A percentile compares a stretch with the other conserved stretches of the same genome.
phyloP scores from a whole-genome alignment of 2,329 filamentous ascomycete genomes.

The Aspergillus phoenicis region DNA sequence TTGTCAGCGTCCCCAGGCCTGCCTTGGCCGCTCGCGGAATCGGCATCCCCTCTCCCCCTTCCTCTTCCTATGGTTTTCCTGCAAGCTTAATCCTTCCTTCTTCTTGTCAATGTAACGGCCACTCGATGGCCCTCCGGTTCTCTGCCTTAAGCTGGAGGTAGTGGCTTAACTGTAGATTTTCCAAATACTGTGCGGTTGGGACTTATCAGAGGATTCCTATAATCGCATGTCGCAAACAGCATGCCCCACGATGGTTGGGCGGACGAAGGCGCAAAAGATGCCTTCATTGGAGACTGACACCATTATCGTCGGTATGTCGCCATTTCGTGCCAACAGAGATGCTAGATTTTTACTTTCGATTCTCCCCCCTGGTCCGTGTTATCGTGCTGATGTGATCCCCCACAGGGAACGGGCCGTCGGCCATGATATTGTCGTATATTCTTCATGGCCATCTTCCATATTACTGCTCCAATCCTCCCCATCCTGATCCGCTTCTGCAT shows the following conservation, averaged over 20 bases:
- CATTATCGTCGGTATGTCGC: constrained; percentile 48
- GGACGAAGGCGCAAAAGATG: constrained; percentile 29
- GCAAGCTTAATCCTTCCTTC: constrained; percentile 6
- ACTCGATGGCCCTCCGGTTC: constrained; percentile 28
- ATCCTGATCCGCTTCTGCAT: constrained; percentile 61
- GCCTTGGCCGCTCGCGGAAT: constrained; percentile 26
- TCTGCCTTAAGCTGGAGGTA: constrained; percentile 23
- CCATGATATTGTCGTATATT: constrained; percentile 64
- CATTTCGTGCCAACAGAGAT: constrained; percentile 10
- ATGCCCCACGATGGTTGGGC: constrained; percentile 35
- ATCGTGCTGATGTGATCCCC: constrained; percentile 14
- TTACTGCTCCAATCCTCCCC: constrained; percentile 54
- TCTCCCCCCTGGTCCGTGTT: constrained; percentile 12
- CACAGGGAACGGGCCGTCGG: constrained; percentile 63
- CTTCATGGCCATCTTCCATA: constrained; percentile 63
- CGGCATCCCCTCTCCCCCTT: constrained; percentile 13
- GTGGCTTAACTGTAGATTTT: constrained; percentile 12
- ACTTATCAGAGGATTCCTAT: neutral
- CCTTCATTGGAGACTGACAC: constrained; percentile 44
- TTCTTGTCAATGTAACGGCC: constrained; percentile 15
- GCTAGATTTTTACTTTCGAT: neutral
- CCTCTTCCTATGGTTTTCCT: constrained; percentile 5
- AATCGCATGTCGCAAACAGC: constrained; percentile 31
- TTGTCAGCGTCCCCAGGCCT: constrained; percentile 34
- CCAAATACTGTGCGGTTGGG: constrained; percentile 10